These are phyloP conservation scores for Cladosporium sp. DNA, from an alignment of 2,329 filamentous ascomycete species.

Conservation along the genomic window DNA sequence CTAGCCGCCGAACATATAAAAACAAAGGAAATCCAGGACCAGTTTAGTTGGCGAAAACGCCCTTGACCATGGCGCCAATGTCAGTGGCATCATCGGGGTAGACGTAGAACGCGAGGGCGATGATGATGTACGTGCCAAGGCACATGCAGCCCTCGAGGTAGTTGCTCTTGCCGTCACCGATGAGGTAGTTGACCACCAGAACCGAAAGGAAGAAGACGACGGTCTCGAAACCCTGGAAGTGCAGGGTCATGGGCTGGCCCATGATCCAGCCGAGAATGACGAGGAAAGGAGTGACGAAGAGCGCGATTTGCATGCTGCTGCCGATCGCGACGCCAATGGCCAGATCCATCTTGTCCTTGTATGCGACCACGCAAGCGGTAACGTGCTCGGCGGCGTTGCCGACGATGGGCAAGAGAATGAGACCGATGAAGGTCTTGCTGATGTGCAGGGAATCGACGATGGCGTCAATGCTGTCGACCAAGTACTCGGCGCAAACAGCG, in stretches of 20 bases:
- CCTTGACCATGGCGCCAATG: conserved; percentile 25
- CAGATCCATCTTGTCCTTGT: conserved; percentile 60
- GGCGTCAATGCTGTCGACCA: conserved; percentile 56
- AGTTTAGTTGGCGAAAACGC: conserved; percentile 17
- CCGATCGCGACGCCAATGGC: conserved; percentile 58
- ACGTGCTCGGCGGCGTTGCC: conserved; percentile 60
- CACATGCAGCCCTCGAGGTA: conserved; percentile 76
- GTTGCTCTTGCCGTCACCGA: conserved; percentile 81
- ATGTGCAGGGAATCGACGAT: conserved; percentile 54
- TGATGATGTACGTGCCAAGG: conserved; percentile 58
- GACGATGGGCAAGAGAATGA: conserved; percentile 58
- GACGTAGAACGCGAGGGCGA: conserved; percentile 61
- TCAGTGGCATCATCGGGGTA: conserved; percentile 55
- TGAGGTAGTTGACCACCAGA: conserved; percentile 84
- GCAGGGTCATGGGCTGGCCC: conserved; percentile 61
- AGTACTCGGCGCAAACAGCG: conserved; percentile 54
- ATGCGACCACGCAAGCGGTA: conserved; percentile 55
- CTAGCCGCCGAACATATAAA: not conserved
- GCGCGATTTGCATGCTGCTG: conserved; percentile 56
- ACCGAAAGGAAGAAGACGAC: conserved; percentile 81
- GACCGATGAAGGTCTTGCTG: conserved; percentile 58
- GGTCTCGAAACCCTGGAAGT: conserved; percentile 87
- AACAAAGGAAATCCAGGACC: not conserved
- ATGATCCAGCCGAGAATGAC: conserved; percentile 60
- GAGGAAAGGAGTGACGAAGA: conserved; percentile 59